phyloP scores from a whole-genome alignment of 768 basidiomycete species.

The Paxillus rubicundulus region DNA sequence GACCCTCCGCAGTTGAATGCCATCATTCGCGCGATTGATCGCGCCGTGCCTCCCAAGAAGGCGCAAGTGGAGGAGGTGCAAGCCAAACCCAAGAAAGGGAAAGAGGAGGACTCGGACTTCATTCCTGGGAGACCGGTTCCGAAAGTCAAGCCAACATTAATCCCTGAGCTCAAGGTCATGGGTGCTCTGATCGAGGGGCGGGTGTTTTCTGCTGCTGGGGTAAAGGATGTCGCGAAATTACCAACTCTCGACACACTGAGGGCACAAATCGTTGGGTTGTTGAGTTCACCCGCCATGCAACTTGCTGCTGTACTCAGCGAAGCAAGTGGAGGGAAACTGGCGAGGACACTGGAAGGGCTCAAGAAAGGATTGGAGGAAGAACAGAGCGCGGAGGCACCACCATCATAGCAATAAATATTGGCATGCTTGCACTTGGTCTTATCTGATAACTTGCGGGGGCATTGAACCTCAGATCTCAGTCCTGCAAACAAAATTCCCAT shows the following conservation, averaged over 20 bases:
- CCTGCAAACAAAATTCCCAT: conserved; percentile 76
- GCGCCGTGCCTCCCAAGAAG: conserved; percentile 58
- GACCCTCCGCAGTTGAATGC: conserved; percentile 71
- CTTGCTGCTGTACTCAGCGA: conserved; percentile 68
- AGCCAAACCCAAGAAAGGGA: conserved; percentile 46
- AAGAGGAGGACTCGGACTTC: conserved; percentile 57
- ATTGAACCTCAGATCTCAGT: conserved; percentile 9
- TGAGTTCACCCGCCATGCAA: conserved; percentile 73
- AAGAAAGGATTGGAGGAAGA: conserved; percentile 62
- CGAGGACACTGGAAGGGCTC: conserved; percentile 73
- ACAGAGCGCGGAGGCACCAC: conserved; percentile 20
- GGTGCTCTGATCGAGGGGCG: conserved; percentile 79
- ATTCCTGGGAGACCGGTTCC: conserved; percentile 71
- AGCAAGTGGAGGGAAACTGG: conserved; percentile 65
- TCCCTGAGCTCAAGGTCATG: conserved; percentile 69
- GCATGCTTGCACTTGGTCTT: conserved; percentile 7
- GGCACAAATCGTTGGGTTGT: conserved; percentile 81
- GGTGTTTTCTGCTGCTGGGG: conserved; percentile 56
- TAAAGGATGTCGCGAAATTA: conserved; percentile 66
- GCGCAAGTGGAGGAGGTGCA: conserved; percentile 52
- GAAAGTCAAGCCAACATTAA: conserved; percentile 49
- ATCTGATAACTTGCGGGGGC: neutral
- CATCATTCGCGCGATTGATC: conserved; percentile 64
- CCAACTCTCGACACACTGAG: conserved; percentile 76
- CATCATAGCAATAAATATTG: conserved; percentile 17